Evolutionary conservation across 2,329 filamentous ascomycete species (phyloP).

Genomic region (Ophiostoma australiae): DNA sequence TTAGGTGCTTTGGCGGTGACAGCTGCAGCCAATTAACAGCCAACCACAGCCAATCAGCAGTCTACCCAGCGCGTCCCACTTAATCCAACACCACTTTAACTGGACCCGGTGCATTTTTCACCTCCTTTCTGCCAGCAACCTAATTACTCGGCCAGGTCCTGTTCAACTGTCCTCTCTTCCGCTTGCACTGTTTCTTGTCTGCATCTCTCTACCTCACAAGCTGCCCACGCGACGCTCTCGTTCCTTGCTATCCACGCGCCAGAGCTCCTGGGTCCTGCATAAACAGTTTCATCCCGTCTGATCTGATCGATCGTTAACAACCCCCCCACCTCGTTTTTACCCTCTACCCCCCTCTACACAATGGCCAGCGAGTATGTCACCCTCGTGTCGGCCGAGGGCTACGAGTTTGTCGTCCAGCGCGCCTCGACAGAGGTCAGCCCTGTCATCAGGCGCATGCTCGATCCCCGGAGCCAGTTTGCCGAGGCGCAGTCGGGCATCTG

Average conservation of each 20-base stretch:
- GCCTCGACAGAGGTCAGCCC: conserved; percentile 66
- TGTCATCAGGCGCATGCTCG: conserved; percentile 69
- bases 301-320: background rate
- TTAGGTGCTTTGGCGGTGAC: background rate
- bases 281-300: background rate
- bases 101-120: conserved; percentile 1
- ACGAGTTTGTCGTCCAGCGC: conserved; percentile 69
- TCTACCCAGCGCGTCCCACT: background rate
- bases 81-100: background rate
- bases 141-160: background rate
- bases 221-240: conserved; percentile 10
- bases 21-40: background rate
- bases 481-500: conserved; percentile 63
- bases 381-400: conserved; percentile 69
- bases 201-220: background rate
- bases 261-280: conserved; percentile 12
- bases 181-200: background rate
- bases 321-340: background rate
- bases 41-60: background rate
- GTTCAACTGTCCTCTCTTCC: background rate
- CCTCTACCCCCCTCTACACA: background rate
- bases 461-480: conserved; percentile 60
- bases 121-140: background rate
- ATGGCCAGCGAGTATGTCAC: conserved; percentile 64
- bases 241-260: conserved; percentile 2